Base-by-base conservation (phyloP, 495 filamentous ascomycete species). In the Platismatia glauca region DNA sequence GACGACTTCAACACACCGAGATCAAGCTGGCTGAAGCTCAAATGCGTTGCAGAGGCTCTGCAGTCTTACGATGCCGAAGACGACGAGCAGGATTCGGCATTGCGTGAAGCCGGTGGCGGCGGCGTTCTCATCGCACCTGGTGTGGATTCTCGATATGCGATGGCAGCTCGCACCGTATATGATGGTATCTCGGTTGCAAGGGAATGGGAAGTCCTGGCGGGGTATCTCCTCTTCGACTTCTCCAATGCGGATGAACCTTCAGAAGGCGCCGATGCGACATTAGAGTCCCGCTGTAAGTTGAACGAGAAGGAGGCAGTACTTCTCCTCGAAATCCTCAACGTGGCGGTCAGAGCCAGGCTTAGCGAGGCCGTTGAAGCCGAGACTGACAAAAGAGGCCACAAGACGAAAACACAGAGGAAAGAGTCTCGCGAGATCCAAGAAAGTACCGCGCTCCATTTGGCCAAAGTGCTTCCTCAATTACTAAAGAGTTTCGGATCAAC, bases 141-240 rank as follows among this genome's bases (percentile, higher is more conserved):
- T 15, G 76, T 84, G 0, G 90, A 94, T 63, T 94, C 90, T 3
- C 82, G 94, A 34, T 89, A 95, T 64, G 86, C 87, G 18, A 80
- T 96, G 24, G 94, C 94, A 18, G 87, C 91, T 0, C 85, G 92
- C 64, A 89, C 85, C 1, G 79, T 97, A 18, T 96, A 88, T 71
- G 87, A 94, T 37, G 85, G 87, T 63, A 81, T 96, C 62, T 77
- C 82, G 12, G 88, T 93, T 64, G 77, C 96, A 16, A 79, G 81
- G 58, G 85, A 91, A 57, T 98, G 95, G 95, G 89, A 96, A 71
- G 80, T 87, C 0, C 75, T 97, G 33, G 89, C 90, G 33, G 90
- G 88, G 9, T 97, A 97, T 76, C 81, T 98, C 13, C 79, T 98
- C 1, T 95, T 90, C 67, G 94, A 98, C 66, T 90, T 96, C 71